These are phyloP conservation scores for Nematocida ausubeli DNA, from an alignment of 371 early-diverging fungal genomes.

Conservation along the genomic window DNA sequence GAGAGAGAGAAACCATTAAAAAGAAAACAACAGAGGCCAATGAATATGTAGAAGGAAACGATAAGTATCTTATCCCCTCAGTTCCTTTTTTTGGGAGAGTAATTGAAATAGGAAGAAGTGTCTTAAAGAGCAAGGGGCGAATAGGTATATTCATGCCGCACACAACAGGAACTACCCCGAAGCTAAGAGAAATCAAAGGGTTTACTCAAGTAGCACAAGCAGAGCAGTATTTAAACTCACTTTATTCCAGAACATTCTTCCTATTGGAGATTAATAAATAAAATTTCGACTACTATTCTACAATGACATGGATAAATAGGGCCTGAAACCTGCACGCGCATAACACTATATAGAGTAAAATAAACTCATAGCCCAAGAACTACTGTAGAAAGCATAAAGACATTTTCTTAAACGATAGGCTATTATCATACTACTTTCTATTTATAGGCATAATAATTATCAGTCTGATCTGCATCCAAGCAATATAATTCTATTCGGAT, in stretches of 20 bases:
- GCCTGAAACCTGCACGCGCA: no score
- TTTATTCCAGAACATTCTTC: constrained; percentile 46
- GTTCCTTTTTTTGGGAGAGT: constrained; percentile 13
- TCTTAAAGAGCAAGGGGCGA: constrained; percentile 6
- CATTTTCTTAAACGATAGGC: no score
- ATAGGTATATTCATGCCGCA: constrained; percentile 49
- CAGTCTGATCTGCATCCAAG: no score
- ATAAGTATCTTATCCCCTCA: neutral
- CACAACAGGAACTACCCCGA: neutral
- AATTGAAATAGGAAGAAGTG: constrained; percentile 12
- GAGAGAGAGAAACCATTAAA: constrained; percentile 48
- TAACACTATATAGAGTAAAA: no score
- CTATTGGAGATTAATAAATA: constrained; percentile 6
- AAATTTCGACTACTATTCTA: no score
- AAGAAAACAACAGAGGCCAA: neutral
- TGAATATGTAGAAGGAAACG: neutral
- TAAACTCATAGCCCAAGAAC: no score
- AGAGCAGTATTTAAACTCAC: constrained; percentile 26
- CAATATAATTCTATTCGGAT: no score
- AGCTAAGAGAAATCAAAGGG: neutral
- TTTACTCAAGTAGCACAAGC: constrained; percentile 5
- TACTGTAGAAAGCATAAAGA: no score
- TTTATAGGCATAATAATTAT: no score
- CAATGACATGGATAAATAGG: no score
- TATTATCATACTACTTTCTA: no score